Conservation (phyloP, 805 yeast genomes). For the Yarrowia sp. region DNA sequence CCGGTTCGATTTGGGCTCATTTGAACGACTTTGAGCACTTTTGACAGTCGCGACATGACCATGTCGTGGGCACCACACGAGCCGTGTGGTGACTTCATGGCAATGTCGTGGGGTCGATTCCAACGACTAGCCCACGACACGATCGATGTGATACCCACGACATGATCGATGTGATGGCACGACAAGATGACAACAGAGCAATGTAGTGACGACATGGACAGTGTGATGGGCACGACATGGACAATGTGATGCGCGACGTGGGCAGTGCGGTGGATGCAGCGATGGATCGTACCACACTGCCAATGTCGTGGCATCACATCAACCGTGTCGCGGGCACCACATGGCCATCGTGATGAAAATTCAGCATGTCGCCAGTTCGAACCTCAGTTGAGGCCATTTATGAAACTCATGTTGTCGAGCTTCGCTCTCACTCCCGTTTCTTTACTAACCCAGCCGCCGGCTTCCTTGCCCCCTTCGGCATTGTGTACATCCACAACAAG, state of each 20-base stretch:
- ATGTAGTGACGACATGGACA: not conserved
- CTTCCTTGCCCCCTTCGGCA: constrained; percentile 73
- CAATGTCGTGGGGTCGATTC: not conserved
- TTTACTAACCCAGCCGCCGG: constrained; percentile 46
- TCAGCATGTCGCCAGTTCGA: too few relatives aligned
- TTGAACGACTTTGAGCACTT: too few relatives aligned
- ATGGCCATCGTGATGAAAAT: not conserved
- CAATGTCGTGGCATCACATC: not conserved
- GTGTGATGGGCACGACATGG: not conserved
- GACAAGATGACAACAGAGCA: too few relatives aligned
- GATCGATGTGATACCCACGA: not conserved
- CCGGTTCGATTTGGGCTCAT: too few relatives aligned
- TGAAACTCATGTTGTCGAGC: too few relatives aligned
- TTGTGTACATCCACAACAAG: constrained; percentile 78
- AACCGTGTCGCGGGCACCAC: not conserved
- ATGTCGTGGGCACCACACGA: not conserved
- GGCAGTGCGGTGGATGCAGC: not conserved
- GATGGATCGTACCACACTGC: too few relatives aligned
- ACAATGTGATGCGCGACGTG: not conserved
- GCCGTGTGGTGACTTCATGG: not conserved
- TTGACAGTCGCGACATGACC: not conserved
- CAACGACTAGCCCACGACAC: not conserved
- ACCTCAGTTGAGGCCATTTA: too few relatives aligned
- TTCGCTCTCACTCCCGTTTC: not conserved
- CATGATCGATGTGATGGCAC: too few relatives aligned